Evolutionary conservation across 441 rosid genomes (phyloP), one percentile per base, ranked within the genome.

Genomic region (Erodium moschatum): DNA sequence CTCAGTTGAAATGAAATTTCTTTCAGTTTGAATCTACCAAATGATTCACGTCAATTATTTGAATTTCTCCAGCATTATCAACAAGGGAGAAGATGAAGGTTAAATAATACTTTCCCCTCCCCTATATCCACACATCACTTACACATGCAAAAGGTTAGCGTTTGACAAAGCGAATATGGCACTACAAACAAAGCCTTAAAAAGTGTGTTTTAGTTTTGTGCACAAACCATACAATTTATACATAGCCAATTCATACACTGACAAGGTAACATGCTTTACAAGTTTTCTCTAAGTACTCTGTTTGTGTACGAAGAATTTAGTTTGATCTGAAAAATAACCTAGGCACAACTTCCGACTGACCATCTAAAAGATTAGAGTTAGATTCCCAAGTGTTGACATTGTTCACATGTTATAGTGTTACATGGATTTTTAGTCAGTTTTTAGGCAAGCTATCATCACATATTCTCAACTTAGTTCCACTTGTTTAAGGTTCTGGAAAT

Each of bases 381-480:
- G 7, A 60, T 60, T 60, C 13, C 64, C 29, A 21, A 60, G 33
- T 60, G 15, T 60, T 60, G 33, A 60, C 15, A 46, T 46, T 2
- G 52, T 46, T 60, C 64, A 60, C 33, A 60, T 60, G 15, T 60
- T 21, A 20, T 11, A 21, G 6, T 11, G 33, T 60, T 60, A 60
- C 31, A 24, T 24, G 11, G 64, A 21, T 20, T 60, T 60, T 60
- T 60, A 21, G 6, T 60, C 33, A 21, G 21, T 29, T 60, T 60
- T 60, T 60, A 10, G 64, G 13, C 33, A 21, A 24, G 33, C 64
- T 21, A 60, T 60, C 13, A 20, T 60, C 27, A 20, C 33, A 60
- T 60, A 60, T 27, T 60, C 29, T 60, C 33, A 60, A 60, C 33
- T 60, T 2, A 21, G 64, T 60, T 60, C 33, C 64, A 60, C 33